Base-by-base conservation (phyloP, 495 filamentous ascomycete genomes). In the Aspergillus ellipticus region DNA sequence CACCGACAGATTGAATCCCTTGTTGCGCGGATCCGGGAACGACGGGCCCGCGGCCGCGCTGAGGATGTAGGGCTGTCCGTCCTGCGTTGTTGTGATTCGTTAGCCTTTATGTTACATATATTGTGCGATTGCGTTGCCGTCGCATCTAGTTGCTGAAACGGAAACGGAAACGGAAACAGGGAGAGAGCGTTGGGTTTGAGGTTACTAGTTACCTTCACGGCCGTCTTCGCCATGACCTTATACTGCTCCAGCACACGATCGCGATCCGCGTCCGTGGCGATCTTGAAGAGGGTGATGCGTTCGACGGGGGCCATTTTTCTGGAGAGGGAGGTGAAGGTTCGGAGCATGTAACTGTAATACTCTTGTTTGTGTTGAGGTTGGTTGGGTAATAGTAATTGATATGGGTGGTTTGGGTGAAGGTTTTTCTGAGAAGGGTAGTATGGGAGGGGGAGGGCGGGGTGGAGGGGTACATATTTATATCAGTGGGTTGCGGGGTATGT, bases 51-150 rank as follows among this genome's bases (percentile, higher is more conserved):
- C 82, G 26, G 67, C 65, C 8, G 77, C 64, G 49, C 62, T 60
- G 48, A 82, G 55, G 62, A 89, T 87, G 64, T 89, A 90, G 1
- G 84, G 85, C 58, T 87, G 83, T 54, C 80, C 82, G 62, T 85
- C 79, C 85, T 89, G 51, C 17, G 39, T 11, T 2, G 17, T n/a
- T 16, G 5, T 31, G 13, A 41, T n/a, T n/a, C n/a, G 37, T 17
- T 11, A 4, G 56, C 39, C 28, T 6, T n/a, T n/a, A n/a, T n/a
- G n/a, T n/a, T n/a, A n/a, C n/a, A n/a, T n/a, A n/a, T n/a, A n/a
- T n/a, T n/a, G n/a, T n/a, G n/a, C n/a, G 28, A 31, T 31, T 5
- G 28, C 5, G 5, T 31, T 31, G 28, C 10, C 10, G 28, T 31
- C 4, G 31, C 6, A 33, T 33, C 6, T 13, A 33, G 31, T 33